A percentile compares a stretch with the other conserved stretches of the same genome.
phyloP scores from a whole-genome alignment of 169 alveolate genomes.

The Cryptosporidium ryanae region DNA sequence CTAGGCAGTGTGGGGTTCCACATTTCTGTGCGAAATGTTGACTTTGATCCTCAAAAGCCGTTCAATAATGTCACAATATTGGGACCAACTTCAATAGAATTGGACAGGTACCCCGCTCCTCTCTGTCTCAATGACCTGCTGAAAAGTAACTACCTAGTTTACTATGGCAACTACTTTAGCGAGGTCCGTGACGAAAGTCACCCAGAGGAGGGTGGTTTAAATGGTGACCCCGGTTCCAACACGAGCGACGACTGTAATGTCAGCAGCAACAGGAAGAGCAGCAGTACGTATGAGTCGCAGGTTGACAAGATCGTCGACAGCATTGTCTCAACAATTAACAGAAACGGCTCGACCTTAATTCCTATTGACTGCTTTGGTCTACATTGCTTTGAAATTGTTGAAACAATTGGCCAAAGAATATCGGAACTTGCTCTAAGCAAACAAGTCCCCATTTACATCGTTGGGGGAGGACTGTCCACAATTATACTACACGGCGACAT shows the following conservation, averaged over 20 bases:
- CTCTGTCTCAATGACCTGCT: slow-evolving; percentile 45
- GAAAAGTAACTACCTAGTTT: slow-evolving; percentile 24
- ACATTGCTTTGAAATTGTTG: slow-evolving; percentile 48
- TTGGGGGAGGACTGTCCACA: slow-evolving; percentile 69
- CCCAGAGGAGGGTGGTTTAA: not conserved
- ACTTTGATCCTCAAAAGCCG: slow-evolving; percentile 4
- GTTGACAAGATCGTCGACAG: slow-evolving; percentile 12
- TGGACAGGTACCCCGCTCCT: slow-evolving; percentile 73
- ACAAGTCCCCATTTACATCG: slow-evolving; percentile 64
- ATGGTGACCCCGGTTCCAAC: not conserved
- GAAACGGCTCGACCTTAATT: slow-evolving; percentile 36
- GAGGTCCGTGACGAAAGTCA: not conserved
- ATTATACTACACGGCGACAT: slow-evolving; percentile 47
- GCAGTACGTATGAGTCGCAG: slow-evolving; percentile 3
- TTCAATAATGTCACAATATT: slow-evolving; percentile 21
- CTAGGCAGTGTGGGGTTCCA: slow-evolving; percentile 67
- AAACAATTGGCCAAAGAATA: slow-evolving; percentile 57
- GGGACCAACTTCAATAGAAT: slow-evolving; percentile 50
- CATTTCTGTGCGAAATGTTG: slow-evolving; percentile 17
- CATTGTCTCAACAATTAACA: slow-evolving; percentile 29
- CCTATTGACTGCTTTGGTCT: slow-evolving; percentile 58
- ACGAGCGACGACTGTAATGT: not conserved
- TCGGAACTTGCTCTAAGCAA: slow-evolving; percentile 27
- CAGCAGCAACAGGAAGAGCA: not conserved
- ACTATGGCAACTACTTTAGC: slow-evolving; percentile 19